Evolutionary conservation across 2,329 filamentous ascomycete species (phyloP), one percentile per base, ranked within the genome.

Genomic region (Fusarium scirpi): DNA sequence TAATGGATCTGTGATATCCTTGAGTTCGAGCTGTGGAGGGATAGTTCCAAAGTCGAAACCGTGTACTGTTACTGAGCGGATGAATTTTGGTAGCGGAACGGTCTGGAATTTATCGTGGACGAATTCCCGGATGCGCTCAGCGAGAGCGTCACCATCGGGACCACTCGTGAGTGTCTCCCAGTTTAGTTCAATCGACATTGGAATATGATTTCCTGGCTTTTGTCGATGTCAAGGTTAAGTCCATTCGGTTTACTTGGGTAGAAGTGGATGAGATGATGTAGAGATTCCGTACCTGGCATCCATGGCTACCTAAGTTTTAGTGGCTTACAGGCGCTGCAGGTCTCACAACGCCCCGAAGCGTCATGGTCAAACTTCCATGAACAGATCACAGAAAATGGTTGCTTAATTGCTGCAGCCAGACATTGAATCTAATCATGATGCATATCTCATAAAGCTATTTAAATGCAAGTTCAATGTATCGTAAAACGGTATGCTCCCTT

Each of bases 181-280:
- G 82, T 97, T 94, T 79, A 99, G 91, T 78, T 98, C 94, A 84
- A 99, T 95, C 74, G 96, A 98, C 96, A 99, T 99, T 72, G 65
- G 67, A 44, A 55, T 46, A 45, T 40, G 8, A 34, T 38, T 38
- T 44, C 51, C 30, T 46, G 9, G 22, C 8, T 15, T 32, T 44
- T 40, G 45, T 27, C 25, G 20, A 53, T 32, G 41, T 25, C 24
- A 57, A 46, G 20, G 12, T 34, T 52, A 27, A 29, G n/a, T 22
- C 18, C 10, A 41, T 24, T 8, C 16, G 22, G 29, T 43, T 22
- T 18, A 22, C 30, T 15, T 11, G 41, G 32, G 16, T n/a, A 38
- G 62, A 53, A 67, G 59, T 66, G 61, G 65, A 70, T 62, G 56
- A 51, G 20, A 63, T 70, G 32, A 55, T 32, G 51, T 56, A 29